phyloP scores from a whole-genome alignment of 768 basidiomycete species.

The Lentinus brumalis region DNA sequence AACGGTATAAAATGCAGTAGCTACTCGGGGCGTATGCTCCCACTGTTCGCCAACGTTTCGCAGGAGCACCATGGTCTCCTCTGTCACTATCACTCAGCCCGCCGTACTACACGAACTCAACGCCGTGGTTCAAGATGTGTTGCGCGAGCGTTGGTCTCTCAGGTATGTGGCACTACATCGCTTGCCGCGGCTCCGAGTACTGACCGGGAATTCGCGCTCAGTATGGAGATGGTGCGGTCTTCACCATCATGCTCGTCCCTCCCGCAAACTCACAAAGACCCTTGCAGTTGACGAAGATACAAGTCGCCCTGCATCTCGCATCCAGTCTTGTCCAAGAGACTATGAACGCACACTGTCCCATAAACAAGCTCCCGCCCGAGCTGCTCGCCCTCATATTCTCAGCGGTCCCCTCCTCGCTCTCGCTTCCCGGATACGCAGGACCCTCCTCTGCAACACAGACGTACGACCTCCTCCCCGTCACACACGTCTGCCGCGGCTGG shows the following conservation, averaged over 20 bases:
- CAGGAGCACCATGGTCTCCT: neutral
- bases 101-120: neutral
- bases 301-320: neutral
- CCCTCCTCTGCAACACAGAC: neutral
- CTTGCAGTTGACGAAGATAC: neutral
- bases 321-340: slow-evolving; percentile 3
- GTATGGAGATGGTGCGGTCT: slow-evolving; percentile 8
- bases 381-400: slow-evolving; percentile 16
- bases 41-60: neutral
- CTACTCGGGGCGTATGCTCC: neutral
- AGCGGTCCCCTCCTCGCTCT: neutral
- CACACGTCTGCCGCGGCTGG: slow-evolving; percentile 22
- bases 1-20: neutral
- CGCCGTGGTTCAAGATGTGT: neutral
- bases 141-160: neutral
- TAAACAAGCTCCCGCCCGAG: slow-evolving; percentile 18
- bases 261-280: neutral
- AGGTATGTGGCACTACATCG: neutral
- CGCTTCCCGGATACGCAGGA: neutral
- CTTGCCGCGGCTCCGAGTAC: neutral
- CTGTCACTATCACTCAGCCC: neutral
- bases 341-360: neutral
- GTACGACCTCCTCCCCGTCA: slow-evolving; percentile 16
- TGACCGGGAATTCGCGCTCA: neutral
- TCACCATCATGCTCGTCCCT: neutral